A percentile compares a stretch with the other conserved stretches of the same genome.
Conservation (phyloP, 345 rosid genomes). For the Barbarea vulgaris region DNA sequence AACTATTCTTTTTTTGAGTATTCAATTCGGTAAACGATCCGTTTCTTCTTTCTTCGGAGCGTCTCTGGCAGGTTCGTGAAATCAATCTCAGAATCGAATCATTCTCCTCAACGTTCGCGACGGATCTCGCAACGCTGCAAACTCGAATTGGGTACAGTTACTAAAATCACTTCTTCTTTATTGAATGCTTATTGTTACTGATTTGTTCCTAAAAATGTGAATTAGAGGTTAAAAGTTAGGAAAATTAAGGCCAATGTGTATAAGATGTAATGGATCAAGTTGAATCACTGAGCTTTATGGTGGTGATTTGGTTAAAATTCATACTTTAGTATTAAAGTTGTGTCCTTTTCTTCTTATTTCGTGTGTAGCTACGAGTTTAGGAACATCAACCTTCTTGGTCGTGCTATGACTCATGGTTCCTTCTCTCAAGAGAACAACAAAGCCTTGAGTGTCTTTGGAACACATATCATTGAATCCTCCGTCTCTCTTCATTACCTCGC, state of each 20-base stretch:
- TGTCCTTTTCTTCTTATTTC: not conserved
- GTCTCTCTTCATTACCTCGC: slow-evolving; percentile 44
- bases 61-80: slow-evolving; percentile 36
- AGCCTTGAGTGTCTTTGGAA: slow-evolving; percentile 65
- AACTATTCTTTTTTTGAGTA: not conserved
- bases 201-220: not conserved
- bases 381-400: slow-evolving; percentile 55
- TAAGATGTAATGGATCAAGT: not conserved
- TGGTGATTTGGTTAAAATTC: not conserved
- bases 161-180: not conserved
- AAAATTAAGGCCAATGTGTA: not conserved
- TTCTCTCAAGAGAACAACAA: slow-evolving; percentile 68
- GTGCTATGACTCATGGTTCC: slow-evolving; percentile 73
- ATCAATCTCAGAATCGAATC: slow-evolving; percentile 26
- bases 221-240: not conserved
- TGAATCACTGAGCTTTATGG: not conserved
- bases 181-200: not conserved
- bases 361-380: slow-evolving; percentile 52
- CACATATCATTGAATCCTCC: slow-evolving; percentile 52
- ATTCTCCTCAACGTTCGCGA: slow-evolving; percentile 42
- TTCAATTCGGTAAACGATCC: not conserved
- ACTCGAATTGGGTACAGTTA: slow-evolving; percentile 44
- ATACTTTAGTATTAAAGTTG: not conserved
- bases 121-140: slow-evolving; percentile 48
- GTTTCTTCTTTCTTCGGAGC: not conserved